Percentiles rank a stretch among this genome's conserved stretches.
These are phyloP conservation scores for Drechslerella stenobrocha DNA, from an alignment of 2,329 filamentous ascomycete genomes.

Conservation along the genomic window DNA sequence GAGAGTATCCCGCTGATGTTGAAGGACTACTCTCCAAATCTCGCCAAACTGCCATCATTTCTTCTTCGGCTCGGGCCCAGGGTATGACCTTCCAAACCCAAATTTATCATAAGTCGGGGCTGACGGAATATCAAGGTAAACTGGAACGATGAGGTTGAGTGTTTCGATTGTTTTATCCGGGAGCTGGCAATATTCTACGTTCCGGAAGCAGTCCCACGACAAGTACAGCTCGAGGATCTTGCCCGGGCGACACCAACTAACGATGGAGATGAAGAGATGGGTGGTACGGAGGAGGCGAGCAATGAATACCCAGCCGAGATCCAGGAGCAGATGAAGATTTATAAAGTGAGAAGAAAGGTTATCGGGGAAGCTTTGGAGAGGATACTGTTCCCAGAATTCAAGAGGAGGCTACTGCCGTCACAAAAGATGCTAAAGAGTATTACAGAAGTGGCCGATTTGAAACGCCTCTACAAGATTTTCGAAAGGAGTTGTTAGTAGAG, in stretches of 20 bases:
- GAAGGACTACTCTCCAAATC: slow-evolving; percentile 82
- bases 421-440: slow-evolving; percentile 74
- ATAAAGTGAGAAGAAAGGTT: slow-evolving; percentile 64
- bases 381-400: slow-evolving; percentile 86
- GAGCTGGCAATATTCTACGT: slow-evolving; percentile 90
- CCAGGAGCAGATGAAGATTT: slow-evolving; percentile 56
- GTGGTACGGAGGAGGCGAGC: slow-evolving; percentile 55
- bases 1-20: slow-evolving; percentile 78
- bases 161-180: slow-evolving; percentile 80
- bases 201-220: slow-evolving; percentile 75
- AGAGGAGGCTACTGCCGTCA: slow-evolving; percentile 79
- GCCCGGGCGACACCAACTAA: slow-evolving; percentile 49
- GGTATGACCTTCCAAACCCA: slow-evolving; percentile 31
- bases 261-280: slow-evolving; percentile 52
- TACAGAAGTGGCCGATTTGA: slow-evolving; percentile 85
- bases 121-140: slow-evolving; percentile 64
- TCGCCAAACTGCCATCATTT: slow-evolving; percentile 86
- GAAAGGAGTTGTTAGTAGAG: slow-evolving; percentile 72
- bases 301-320: slow-evolving; percentile 57
- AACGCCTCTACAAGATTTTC: slow-evolving; percentile 91
- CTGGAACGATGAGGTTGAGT: slow-evolving; percentile 81
- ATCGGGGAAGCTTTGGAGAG: slow-evolving; percentile 79
- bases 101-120: slow-evolving; percentile 2
- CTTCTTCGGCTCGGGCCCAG: slow-evolving; percentile 79
- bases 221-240: slow-evolving; percentile 50